Conservation (phyloP, 352 stramenopile genomes). For the Phytopythium kandeliae region DNA sequence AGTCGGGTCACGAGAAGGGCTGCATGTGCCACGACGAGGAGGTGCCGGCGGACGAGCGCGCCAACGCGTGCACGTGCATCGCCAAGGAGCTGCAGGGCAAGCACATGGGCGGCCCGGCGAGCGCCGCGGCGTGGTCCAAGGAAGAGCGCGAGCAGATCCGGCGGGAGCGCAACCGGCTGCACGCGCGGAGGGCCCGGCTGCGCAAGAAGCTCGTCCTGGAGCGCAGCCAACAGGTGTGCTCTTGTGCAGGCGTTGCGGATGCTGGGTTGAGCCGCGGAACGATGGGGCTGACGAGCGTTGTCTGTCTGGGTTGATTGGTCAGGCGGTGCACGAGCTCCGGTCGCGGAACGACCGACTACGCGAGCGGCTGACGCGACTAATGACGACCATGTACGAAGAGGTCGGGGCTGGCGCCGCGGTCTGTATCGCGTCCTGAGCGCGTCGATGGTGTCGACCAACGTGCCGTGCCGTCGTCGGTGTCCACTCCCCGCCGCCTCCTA, state of each 20-base stretch:
- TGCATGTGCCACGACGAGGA: slow-evolving; percentile 33
- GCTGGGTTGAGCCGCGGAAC: background rate
- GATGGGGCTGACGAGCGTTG: slow-evolving; percentile 5
- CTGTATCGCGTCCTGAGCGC: slow-evolving; percentile 4
- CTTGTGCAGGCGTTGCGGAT: background rate
- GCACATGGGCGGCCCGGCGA: slow-evolving; percentile 15
- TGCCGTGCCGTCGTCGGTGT: background rate
- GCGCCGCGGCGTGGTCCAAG: slow-evolving; percentile 50
- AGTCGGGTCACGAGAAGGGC: slow-evolving; percentile 33
- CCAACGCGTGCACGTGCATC: slow-evolving; percentile 18
- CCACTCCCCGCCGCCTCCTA: slow-evolving; percentile 3
- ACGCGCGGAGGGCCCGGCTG: slow-evolving; percentile 61
- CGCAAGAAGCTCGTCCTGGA: slow-evolving; percentile 81
- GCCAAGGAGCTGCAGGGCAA: slow-evolving; percentile 13
- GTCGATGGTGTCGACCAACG: background rate
- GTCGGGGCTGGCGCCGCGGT: slow-evolving; percentile 11
- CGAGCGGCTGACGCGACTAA: slow-evolving; percentile 41
- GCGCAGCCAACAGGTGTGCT: slow-evolving; percentile 59
- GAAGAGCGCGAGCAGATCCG: slow-evolving; percentile 67
- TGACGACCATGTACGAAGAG: slow-evolving; percentile 61
- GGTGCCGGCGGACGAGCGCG: slow-evolving; percentile 14
- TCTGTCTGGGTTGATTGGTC: too few species aligned
- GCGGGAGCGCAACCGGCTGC: slow-evolving; percentile 67
- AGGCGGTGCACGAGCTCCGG: slow-evolving; percentile 59
- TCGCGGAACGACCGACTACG: slow-evolving; percentile 61